Evolutionary conservation across 768 basidiomycete species (phyloP), one percentile per base, ranked within the genome.

Genomic region (Neoboletus magnificus): DNA sequence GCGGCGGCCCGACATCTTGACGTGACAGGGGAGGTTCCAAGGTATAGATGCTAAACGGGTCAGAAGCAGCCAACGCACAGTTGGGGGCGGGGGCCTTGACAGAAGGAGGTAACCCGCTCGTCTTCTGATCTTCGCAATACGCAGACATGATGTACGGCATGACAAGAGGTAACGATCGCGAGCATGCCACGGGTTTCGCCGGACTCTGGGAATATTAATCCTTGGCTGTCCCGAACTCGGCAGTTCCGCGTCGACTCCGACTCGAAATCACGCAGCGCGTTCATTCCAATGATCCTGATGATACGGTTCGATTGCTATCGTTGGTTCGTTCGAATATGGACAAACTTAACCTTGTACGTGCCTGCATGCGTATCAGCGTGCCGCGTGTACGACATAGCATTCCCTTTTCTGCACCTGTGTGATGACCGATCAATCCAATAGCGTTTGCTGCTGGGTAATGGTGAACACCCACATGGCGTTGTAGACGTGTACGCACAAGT

Each of bases 301-400:
- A 65, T 44, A 8, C 35, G 41, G 39, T 49, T 54, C 13, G 53
- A 52, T 43, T 39, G 43, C 50, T 59, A 54, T 56, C 54, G 50
- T 54, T 50, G 52, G 54, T n/a, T 18, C 23, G 1, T n/a, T 41
- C 46, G 18, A 29, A 50, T 45, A 35, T 32, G 23, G n/a, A 46
- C 59, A 67, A 65, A 65, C 65, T 51, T 65, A 67, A 65, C 64
- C 20, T 64, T 65, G 62, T 37, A 22, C 40, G 35, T 20, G 39
- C 44, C 54, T 51, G 40, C 62, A 39, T 11, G 45, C 35, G 37
- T 13, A 42, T 53, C 51, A 48, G 33, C 23, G 45, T 35, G 53
- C 23, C 36, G 25, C 13, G 16, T 29, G 48, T 51, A 47, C 47
- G 43, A 23, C 45, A 39, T 37, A 33, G 39, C 42, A 43, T 52